phyloP scores from a whole-genome alignment of 2,329 filamentous ascomycete species.

The Pseudocercospora eumusae region DNA sequence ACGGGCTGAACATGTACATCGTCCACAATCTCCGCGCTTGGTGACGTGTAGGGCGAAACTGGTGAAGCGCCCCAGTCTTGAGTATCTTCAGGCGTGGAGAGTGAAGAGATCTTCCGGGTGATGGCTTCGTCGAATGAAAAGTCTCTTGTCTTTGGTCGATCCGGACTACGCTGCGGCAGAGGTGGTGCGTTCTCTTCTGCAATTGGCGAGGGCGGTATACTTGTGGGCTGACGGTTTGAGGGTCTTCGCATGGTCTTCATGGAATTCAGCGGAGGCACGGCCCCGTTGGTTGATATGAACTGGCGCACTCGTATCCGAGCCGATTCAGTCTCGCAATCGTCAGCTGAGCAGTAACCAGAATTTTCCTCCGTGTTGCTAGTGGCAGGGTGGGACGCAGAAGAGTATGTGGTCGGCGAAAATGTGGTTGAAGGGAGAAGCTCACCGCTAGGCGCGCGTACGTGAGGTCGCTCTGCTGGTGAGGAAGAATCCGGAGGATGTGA shows the following conservation, averaged over 20 bases:
- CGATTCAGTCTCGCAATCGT: slow-evolving; percentile 21
- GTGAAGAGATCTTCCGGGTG: slow-evolving; percentile 20
- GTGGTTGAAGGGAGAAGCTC: slow-evolving; percentile 26
- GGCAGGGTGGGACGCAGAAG: slow-evolving; percentile 8
- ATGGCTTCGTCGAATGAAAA: slow-evolving; percentile 18
- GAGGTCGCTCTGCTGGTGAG: background rate
- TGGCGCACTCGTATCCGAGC: slow-evolving; percentile 25
- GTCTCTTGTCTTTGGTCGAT: slow-evolving; percentile 18
- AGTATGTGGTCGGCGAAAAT: slow-evolving; percentile 21
- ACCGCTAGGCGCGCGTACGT: slow-evolving; percentile 21
- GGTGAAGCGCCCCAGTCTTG: slow-evolving; percentile 17
- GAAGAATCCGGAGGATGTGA: slow-evolving; percentile 23
- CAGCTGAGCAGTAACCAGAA: slow-evolving; percentile 17
- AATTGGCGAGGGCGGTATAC: slow-evolving; percentile 25
- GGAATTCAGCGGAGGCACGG: slow-evolving; percentile 26
- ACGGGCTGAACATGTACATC: background rate
- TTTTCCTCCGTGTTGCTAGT: slow-evolving; percentile 13
- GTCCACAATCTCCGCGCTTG: slow-evolving; percentile 7
- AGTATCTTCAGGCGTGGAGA: slow-evolving; percentile 22
- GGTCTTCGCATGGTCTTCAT: slow-evolving; percentile 26
- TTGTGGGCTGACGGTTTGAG: slow-evolving; percentile 14
- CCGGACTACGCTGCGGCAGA: slow-evolving; percentile 27
- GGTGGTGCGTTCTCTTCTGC: slow-evolving; percentile 25
- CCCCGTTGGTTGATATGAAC: slow-evolving; percentile 31
- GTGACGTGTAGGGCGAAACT: slow-evolving; percentile 17